These are phyloP conservation scores for Filobasidium floriforme DNA, from an alignment of 768 basidiomycete genomes.

Conservation along the genomic window DNA sequence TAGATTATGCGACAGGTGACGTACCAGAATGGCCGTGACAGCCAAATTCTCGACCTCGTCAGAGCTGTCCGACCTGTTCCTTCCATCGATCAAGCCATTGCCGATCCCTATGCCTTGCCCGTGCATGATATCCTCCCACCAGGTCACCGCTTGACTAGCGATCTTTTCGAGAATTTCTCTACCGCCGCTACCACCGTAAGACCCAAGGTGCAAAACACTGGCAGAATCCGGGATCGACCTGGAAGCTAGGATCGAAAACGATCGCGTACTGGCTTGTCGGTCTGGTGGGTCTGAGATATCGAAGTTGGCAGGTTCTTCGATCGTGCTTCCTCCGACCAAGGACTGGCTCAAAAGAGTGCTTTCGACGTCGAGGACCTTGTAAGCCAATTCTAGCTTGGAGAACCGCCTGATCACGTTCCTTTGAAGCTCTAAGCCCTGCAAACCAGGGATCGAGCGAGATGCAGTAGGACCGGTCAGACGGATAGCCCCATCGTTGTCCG, in stretches of 20 bases:
- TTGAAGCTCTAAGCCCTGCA: neutral
- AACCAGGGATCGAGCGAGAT: neutral
- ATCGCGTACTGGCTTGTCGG: conserved; percentile 4
- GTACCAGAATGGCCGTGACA: conserved; percentile 34
- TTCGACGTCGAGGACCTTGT: conserved; percentile 13
- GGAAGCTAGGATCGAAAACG: conserved; percentile 8
- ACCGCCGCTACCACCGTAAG: conserved; percentile 9
- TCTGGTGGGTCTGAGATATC: neutral
- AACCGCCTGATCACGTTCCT: conserved; percentile 11
- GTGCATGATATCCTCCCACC: conserved; percentile 35
- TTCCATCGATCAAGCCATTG: conserved; percentile 17
- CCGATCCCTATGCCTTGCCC: conserved; percentile 21
- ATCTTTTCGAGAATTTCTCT: conserved; percentile 22
- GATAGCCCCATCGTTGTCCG: conserved; percentile 20
- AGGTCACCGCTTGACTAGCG: conserved; percentile 23
- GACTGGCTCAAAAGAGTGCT: conserved; percentile 12
- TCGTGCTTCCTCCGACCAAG: conserved; percentile 1
- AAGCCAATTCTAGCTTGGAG: conserved; percentile 9
- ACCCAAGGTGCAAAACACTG: conserved; percentile 3
- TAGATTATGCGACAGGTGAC: neutral
- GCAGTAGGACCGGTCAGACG: neutral
- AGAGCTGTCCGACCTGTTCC: conserved; percentile 21
- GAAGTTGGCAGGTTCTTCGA: neutral
- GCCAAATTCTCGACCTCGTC: conserved; percentile 35
- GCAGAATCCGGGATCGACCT: neutral